These are phyloP conservation scores for Knufia fluminis DNA, from an alignment of 2,329 filamentous ascomycete species.

Conservation along the genomic window DNA sequence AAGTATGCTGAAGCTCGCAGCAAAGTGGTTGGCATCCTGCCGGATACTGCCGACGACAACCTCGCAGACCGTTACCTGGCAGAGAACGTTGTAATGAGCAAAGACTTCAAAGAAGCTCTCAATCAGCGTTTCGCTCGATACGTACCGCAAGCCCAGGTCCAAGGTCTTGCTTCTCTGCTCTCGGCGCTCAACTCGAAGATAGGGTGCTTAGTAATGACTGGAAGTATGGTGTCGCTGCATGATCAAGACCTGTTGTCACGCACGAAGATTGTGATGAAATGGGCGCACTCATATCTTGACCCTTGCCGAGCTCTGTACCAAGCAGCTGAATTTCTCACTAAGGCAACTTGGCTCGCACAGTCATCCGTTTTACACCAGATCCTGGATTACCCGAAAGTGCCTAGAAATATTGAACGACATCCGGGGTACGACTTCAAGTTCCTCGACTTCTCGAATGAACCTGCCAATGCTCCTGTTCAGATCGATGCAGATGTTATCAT, in stretches of 20 bases:
- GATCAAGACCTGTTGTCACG: slow-evolving; percentile 46
- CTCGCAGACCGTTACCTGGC: slow-evolving; percentile 39
- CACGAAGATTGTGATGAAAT: slow-evolving; percentile 44
- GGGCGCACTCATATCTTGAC: slow-evolving; percentile 45
- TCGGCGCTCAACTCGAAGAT: slow-evolving; percentile 46
- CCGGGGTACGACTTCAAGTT: slow-evolving; percentile 49
- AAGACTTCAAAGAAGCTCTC: slow-evolving; percentile 43
- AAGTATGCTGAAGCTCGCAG: slow-evolving; percentile 1
- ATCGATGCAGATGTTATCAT: slow-evolving; percentile 70
- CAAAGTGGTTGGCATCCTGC: slow-evolving; percentile 21
- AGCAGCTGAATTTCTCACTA: slow-evolving; percentile 41
- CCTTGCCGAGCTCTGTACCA: slow-evolving; percentile 43
- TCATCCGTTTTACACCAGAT: slow-evolving; percentile 43
- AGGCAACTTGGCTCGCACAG: slow-evolving; percentile 44
- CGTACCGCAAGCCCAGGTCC: slow-evolving; percentile 40
- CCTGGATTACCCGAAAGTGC: slow-evolving; percentile 46
- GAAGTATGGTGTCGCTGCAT: slow-evolving; percentile 46
- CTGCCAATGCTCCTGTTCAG: slow-evolving; percentile 44
- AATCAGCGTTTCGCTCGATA: slow-evolving; percentile 40
- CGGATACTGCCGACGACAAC: slow-evolving; percentile 27
- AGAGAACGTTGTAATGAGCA: slow-evolving; percentile 34
- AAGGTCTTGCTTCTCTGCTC: slow-evolving; percentile 44
- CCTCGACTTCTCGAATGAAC: slow-evolving; percentile 45
- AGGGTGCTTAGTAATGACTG: slow-evolving; percentile 49
- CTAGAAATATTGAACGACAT: slow-evolving; percentile 43